Percentiles rank a stretch among this genome's conserved stretches.
Conservation (phyloP, 257 asterid species). For the Osmanthus fragrans region DNA sequence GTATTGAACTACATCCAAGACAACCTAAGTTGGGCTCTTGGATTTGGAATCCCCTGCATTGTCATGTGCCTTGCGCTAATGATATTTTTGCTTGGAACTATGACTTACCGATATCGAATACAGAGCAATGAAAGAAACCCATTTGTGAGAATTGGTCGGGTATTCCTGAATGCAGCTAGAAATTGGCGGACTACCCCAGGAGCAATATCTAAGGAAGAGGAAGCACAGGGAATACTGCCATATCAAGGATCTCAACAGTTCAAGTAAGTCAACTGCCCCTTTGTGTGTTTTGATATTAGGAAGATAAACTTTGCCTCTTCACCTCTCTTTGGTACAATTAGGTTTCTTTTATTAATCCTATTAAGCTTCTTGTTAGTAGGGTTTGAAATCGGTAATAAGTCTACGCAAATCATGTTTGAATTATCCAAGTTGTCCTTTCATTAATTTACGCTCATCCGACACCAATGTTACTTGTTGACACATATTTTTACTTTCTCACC, state of each 20-base stretch:
- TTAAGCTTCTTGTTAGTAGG: too few species aligned
- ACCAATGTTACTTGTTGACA: background rate
- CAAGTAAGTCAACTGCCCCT: conserved; percentile 13
- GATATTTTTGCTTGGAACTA: conserved; percentile 22
- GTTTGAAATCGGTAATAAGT: background rate
- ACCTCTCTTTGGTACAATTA: background rate
- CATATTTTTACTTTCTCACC: background rate
- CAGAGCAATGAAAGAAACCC: background rate
- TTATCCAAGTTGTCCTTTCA: background rate
- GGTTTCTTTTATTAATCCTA: too few species aligned
- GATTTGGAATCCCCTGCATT: conserved; percentile 36
- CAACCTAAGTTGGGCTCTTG: conserved; percentile 32
- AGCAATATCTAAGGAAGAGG: conserved; percentile 13
- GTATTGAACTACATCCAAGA: conserved; percentile 30
- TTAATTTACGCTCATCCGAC: background rate
- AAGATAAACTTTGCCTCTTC: background rate
- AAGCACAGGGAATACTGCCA: background rate
- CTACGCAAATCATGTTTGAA: background rate
- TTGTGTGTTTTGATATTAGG: background rate
- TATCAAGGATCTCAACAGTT: conserved; percentile 13
- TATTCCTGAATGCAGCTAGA: conserved; percentile 12
- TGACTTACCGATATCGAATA: conserved; percentile 23
- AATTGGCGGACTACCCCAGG: conserved; percentile 3
- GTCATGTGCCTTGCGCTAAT: conserved; percentile 23
- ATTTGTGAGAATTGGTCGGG: conserved; percentile 20